Evolutionary conservation across 1,284 basidiomycete species (phyloP).

Genomic region (Sporisorium scitamineum): DNA sequence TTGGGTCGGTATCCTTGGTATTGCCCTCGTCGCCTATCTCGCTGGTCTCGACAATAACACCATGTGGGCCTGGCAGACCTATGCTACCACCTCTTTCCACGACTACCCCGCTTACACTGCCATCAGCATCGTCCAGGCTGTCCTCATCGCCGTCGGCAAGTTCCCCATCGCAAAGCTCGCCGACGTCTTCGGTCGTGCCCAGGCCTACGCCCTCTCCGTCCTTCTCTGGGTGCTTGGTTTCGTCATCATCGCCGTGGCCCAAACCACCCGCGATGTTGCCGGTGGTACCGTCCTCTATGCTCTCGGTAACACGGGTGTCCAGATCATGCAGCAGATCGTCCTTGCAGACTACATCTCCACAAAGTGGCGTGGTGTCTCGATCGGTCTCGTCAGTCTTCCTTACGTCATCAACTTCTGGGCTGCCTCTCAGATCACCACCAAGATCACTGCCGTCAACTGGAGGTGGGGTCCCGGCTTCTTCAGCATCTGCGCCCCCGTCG

Average conservation of each 20-base stretch:
- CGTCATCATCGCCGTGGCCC: slow-evolving; percentile 61
- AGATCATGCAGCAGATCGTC: slow-evolving; percentile 68
- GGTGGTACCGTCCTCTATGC: slow-evolving; percentile 65
- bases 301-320: slow-evolving; percentile 64
- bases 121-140: slow-evolving; percentile 56
- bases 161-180: slow-evolving; percentile 67
- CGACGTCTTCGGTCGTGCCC: slow-evolving; percentile 66
- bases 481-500: slow-evolving; percentile 65
- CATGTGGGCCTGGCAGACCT: slow-evolving; percentile 50
- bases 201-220: slow-evolving; percentile 58
- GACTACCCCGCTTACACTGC: slow-evolving; percentile 49
- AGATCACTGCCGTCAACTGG: slow-evolving; percentile 42
- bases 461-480: slow-evolving; percentile 68
- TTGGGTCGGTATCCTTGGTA: slow-evolving; percentile 57
- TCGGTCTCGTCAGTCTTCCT: slow-evolving; percentile 63
- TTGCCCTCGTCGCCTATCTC: slow-evolving; percentile 58
- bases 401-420: slow-evolving; percentile 65
- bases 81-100: slow-evolving; percentile 43
- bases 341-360: slow-evolving; percentile 66
- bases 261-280: slow-evolving; percentile 42
- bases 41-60: slow-evolving; percentile 63
- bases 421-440: slow-evolving; percentile 37
- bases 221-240: slow-evolving; percentile 65
- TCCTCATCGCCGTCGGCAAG: slow-evolving; percentile 67
- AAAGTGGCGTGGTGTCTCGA: slow-evolving; percentile 60